Base-by-base conservation (phyloP, 2,329 filamentous ascomycete genomes). In the Trichoderma polysporum region DNA sequence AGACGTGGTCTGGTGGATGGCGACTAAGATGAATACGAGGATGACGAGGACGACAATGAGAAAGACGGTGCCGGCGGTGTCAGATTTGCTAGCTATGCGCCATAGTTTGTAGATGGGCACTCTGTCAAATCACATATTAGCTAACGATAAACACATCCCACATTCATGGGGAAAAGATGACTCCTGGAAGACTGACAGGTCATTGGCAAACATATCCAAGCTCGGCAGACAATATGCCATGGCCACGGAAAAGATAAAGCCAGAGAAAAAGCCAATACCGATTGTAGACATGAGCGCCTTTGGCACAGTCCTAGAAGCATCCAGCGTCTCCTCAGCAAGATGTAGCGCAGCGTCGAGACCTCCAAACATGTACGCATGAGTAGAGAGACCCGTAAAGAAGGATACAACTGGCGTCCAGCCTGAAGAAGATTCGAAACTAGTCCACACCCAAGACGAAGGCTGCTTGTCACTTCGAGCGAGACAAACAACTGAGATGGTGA, bases 361-460 rank as follows among this genome's bases (percentile, higher is more conserved):
- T 7, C 74, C 75, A 69, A 76, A 79, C 63, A 78, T 78, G 67
- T 76, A 80, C 27, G 76, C 77, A 0, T 78, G 74, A 29, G 76
- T 77, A 13, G 78, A 71, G 6, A 82, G 72, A 0, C 79, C 79
- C 0, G 76, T 81, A 6, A 81, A 71, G 57, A 80, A 81, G 31
- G 75, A 76, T 12, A 78, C 68, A 8, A 70, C 76, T 13, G 70
- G 68, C 0, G 74, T 71, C 74, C 75, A 76, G 1, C 73, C 73
- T 1, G 71, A 71, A 1, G 69, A 68, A 62, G 77, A 75, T 29
- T 74, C 68, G 54, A 77, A 78, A 3, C 67, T 70, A 12, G 69
- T 71, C 73, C 76, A 79, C 0, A 79, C 75, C 60, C 45, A 57
- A 6, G 22, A 27, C 2, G 66, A 67, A 17, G 35, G 10, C 50